Evolutionary conservation across 306 rosid genomes (phyloP), one percentile per base, ranked within the genome.

Genomic region (Prinsepia uniflora): DNA sequence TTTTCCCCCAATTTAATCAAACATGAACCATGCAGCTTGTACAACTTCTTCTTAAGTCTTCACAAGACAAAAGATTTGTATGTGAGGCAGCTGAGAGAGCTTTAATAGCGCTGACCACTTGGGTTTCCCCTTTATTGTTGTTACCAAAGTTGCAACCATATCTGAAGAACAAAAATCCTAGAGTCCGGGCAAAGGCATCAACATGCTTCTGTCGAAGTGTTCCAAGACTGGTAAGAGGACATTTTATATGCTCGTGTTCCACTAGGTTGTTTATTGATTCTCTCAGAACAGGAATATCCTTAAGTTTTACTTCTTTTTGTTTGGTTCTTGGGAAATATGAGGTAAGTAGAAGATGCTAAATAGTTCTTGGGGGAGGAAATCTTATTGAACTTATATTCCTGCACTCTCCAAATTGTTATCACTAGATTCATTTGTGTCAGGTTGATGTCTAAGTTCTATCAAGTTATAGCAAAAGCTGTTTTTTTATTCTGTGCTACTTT

Each of bases 31-130:
- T 76, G 84, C 92, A 95, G 99, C 84, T 95, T 49, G 73, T 88
- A 58, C 99, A 95, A 84, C 96, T 95, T 83, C 97, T 95, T 82
- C 99, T 95, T 68, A 95, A 95, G 83, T 80, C 99, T 76, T 95
- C 97, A 8, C 97, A 91, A 86, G 99, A 95, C 86, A 95, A 91
- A 80, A 88, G 97, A 72, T 95, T 95, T 79, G 97, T 95, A 15
- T 95, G 99, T 15, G 99, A 95, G 72, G 99, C 97, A 30, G 99
- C 99, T 17, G 97, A 86, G 80, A 95, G 69, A 77, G 97, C 99
- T 70, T 80, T 95, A 80, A 84, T 91, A 67, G 84, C 87, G 39
- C 87, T 91, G 99, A 91, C 96, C 64, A 82, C 86, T 19, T 84
- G 84, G 83, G 80, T 95, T 77, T 89, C 97, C 71, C 97, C 99